Base-by-base conservation (phyloP, 768 basidiomycete genomes). In the Lyophyllum shimeji region DNA sequence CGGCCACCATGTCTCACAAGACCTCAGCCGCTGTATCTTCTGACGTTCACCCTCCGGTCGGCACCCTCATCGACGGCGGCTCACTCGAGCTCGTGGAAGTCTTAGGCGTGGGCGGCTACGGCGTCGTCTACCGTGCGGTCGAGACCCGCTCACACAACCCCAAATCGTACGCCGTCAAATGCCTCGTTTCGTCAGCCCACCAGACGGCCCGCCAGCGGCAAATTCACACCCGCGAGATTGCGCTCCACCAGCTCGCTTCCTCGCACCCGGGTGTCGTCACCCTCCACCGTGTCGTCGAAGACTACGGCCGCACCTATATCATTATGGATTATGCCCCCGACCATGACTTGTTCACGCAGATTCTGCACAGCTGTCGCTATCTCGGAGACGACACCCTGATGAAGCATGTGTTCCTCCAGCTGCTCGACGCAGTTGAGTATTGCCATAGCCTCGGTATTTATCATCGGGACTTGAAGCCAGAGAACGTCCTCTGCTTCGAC, bases 391-490 rank as follows among this genome's bases (percentile, higher is more conserved):
- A 94, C 71, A 73, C 76, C 25, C 80, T 96, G 57, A 96, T 98
- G 76, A 91, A 87, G 67, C 81, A 85, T 61, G 89, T 96, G 60
- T 98, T 98, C 75, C 78, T 94, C 54, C 96, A 99, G 71, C 85
- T 99, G 64, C 79, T 98, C 64, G 94, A 96, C 64, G 92, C 93
- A 18, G 91, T 98, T 67, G 89, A 93, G 63, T 90, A 93, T 73
- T 95, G 93, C 71, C 96, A 99, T 70, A 83, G 83, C 27, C 77
- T 90, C 55, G 91, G 92, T 53, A 93, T 99, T 66, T 97, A 91
- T 76, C 96, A 98, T 71, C 91, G 96, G 46, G 96, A 98, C 71
- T 76, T 99, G 68, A 99, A 98, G 78, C 97, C 97, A 7, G 97
- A 99, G 77, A 97, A 93, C 70, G 85, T 97, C 58, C 78, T 98